Conservation (phyloP, 2,329 filamentous ascomycete genomes). For the Periconia macrospinosa region DNA sequence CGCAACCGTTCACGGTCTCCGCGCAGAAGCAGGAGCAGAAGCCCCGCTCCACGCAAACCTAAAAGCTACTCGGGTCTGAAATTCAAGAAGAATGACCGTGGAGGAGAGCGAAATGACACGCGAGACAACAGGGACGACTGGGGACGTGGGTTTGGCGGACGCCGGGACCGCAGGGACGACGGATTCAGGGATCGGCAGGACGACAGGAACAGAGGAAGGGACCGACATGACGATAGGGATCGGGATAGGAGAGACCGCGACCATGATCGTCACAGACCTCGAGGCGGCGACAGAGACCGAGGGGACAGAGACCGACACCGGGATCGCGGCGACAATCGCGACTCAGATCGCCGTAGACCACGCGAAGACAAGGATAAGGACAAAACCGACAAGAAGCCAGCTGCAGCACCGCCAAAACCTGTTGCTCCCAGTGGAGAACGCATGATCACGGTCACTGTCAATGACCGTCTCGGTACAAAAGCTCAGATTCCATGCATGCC, state of each 20-base stretch:
- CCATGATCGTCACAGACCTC: conserved; percentile 11
- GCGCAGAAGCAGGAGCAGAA: conserved; percentile 20
- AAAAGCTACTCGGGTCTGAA: conserved; percentile 57
- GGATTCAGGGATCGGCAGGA: neutral
- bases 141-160: neutral
- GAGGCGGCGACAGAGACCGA: conserved; percentile 22
- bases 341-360: conserved; percentile 22
- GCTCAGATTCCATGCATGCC: conserved; percentile 88
- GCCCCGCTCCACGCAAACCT: conserved; percentile 23
- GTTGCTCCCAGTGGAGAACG: conserved; percentile 60
- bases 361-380: conserved; percentile 38
- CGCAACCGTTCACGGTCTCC: conserved; percentile 31
- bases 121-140: conserved; percentile 19
- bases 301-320: conserved; percentile 11
- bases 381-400: conserved; percentile 32
- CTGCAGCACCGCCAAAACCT: conserved; percentile 24
- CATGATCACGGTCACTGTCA: conserved; percentile 93
- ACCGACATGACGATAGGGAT: conserved; percentile 35
- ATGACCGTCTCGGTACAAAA: conserved; percentile 95
- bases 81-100: conserved; percentile 53
- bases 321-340: conserved; percentile 2
- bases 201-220: conserved; percentile 40
- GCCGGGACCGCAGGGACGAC: neutral
- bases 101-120: neutral
- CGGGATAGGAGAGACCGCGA: conserved; percentile 46